Conservation (phyloP, 805 yeast species). For the Wickerhamia fluorescens region DNA sequence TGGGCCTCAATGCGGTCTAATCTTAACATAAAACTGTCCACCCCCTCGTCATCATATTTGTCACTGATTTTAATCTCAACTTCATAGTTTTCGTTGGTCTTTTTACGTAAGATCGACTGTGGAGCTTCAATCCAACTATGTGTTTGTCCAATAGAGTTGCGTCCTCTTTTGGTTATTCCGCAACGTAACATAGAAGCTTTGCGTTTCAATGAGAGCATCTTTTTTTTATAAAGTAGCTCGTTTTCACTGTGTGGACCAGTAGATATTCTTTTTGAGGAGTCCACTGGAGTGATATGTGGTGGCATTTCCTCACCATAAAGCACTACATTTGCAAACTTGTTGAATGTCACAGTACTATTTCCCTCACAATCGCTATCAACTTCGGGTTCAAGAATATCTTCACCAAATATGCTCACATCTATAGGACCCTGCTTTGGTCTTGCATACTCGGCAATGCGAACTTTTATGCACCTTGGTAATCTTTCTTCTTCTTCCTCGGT, state of each 20-base stretch:
- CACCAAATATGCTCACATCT: too few species aligned
- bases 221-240: neutral
- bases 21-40: slow-evolving; percentile 4
- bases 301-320: slow-evolving; percentile 8
- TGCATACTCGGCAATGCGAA: too few species aligned
- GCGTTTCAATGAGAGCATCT: neutral
- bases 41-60: slow-evolving; percentile 5
- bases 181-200: too few species aligned
- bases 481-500: too few species aligned
- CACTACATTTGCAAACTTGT: slow-evolving; percentile 10
- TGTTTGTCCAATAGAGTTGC: neutral
- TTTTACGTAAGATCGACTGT: slow-evolving; percentile 21
- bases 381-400: too few species aligned
- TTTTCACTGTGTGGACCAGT: too few species aligned
- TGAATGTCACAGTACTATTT: slow-evolving; percentile 10
- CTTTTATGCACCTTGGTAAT: too few species aligned
- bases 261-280: too few species aligned
- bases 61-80: slow-evolving; percentile 8
- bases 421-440: too few species aligned
- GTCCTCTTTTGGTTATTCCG: neutral
- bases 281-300: slow-evolving; percentile 1
- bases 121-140: too few species aligned
- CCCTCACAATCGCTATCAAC: too few species aligned
- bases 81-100: slow-evolving; percentile 16
- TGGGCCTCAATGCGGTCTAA: slow-evolving; percentile 5